Evolutionary conservation across 495 filamentous ascomycete genomes (phyloP), one percentile per base, ranked within the genome.

Genomic region (Talaromyces adpressus): DNA sequence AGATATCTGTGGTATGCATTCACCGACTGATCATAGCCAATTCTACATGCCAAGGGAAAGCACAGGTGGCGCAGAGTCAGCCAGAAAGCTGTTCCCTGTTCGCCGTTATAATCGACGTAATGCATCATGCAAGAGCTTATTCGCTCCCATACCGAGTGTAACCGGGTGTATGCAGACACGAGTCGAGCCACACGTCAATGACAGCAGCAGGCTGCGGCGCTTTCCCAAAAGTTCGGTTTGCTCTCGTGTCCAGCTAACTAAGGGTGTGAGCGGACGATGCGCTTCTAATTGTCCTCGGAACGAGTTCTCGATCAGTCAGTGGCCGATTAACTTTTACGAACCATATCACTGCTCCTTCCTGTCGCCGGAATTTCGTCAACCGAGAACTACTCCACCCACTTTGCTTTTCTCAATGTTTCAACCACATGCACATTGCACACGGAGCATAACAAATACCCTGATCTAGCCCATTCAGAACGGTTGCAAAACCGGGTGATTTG

Each of bases 41-140:
- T 20, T 47, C 22, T 39, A 30, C 39, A 41, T 23, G 58, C 34
- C 36, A 25, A 60, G 22, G 22, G n/a, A n/a, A 23, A 49, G 22
- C 11, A 16, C 51, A 23, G 52, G 14, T 11, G 52, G 23, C 3
- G 20, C 52, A 56, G 27, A 25, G 52, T 14, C 22, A 11, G 23
- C 6, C 11, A 56, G 36, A 16, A 4, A 56, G 52, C 22, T 27
- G 22, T 56, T 56, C 12, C 27, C 27, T 6, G 12, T 29, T 27
- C 22, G 52, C 52, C 20, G 52, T 56, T 56, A 56, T 4, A 29
- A 6, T 27, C 22, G 52, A 56, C 20, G 23, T 29, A n/a, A 29
- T 56, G 52, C 52, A 56, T 56, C 52, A 56, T 56, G 52, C 52
- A 27, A 27, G 52, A 56, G 22, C 27, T 56, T 29, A 27, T 29